Conservation (phyloP, 768 basidiomycete genomes). For the Mycena indigotica region DNA sequence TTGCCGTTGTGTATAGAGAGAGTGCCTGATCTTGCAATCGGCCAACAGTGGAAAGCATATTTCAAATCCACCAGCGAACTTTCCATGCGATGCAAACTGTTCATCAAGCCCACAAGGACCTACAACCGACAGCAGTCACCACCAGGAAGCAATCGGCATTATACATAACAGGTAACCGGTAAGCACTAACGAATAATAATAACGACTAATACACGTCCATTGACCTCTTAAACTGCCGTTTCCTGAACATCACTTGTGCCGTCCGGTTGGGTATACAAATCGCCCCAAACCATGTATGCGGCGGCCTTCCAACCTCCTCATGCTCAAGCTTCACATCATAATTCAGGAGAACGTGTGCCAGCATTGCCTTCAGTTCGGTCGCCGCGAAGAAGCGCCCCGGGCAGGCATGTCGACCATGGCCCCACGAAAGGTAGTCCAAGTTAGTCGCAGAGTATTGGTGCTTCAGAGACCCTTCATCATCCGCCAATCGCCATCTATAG, state of each 20-base stretch:
- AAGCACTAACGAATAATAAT: too few species aligned
- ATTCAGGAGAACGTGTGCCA: conserved; percentile 40
- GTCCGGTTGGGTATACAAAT: conserved; percentile 32
- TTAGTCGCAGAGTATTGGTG: conserved; percentile 37
- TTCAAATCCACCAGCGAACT: too few species aligned
- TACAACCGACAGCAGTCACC: too few species aligned
- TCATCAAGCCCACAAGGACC: too few species aligned
- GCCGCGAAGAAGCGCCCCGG: conserved; percentile 52
- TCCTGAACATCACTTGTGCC: conserved; percentile 41
- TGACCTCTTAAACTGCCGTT: conserved; percentile 5
- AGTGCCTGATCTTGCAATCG: too few species aligned
- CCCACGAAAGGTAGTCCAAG: conserved; percentile 40
- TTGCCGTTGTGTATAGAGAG: too few species aligned
- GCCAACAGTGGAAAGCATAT: too few species aligned
- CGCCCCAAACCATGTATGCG: conserved; percentile 18
- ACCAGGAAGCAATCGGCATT: too few species aligned
- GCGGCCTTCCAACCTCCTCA: conserved; percentile 20
- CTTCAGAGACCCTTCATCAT: conserved; percentile 32
- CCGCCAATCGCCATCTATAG: conserved; percentile 36
- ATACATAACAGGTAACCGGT: too few species aligned
- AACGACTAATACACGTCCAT: too few species aligned
- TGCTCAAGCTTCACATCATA: conserved; percentile 43
- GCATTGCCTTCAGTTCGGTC: conserved; percentile 45
- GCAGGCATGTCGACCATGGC: conserved; percentile 36
- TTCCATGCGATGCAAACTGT: too few species aligned